Percentiles rank a stretch among this genome's conserved stretches.
Conservation (phyloP, 116 monocot genomes). For the Phalaenopsis hybrid region DNA sequence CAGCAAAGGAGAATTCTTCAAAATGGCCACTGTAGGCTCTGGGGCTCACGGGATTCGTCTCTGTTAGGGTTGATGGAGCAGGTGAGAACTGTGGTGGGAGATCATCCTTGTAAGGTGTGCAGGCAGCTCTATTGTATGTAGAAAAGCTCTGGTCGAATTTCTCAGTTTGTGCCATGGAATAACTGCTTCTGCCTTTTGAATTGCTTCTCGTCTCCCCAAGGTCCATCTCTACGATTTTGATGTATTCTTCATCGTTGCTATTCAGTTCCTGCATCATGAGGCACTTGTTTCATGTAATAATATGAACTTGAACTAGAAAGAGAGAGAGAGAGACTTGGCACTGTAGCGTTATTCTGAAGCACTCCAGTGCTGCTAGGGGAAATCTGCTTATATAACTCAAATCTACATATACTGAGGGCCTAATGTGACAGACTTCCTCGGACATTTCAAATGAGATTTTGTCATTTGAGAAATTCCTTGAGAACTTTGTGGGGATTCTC, state of each 20-base stretch:
- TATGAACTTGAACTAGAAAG: not conserved
- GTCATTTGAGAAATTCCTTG: not conserved
- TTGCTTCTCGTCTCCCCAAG: conserved; percentile 34
- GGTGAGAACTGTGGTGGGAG: conserved; percentile 40
- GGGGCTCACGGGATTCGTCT: conserved; percentile 34
- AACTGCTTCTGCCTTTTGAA: conserved; percentile 46
- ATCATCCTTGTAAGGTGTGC: conserved; percentile 10
- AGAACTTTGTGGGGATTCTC: not conserved
- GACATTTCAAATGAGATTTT: not conserved
- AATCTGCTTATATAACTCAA: not conserved
- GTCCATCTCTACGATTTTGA: conserved; percentile 78
- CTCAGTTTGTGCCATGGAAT: conserved; percentile 20
- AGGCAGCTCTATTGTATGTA: not conserved
- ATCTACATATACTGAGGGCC: not conserved
- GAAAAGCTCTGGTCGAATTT: not conserved
- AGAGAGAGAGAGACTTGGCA: too few species aligned
- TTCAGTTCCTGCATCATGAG: conserved; percentile 44
- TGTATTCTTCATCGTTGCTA: conserved; percentile 40
- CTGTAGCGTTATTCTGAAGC: too few species aligned
- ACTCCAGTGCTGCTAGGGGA: too few species aligned
- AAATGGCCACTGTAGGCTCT: conserved; percentile 49
- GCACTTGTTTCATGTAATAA: not conserved
- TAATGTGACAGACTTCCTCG: not conserved
- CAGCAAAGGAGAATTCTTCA: conserved; percentile 61
- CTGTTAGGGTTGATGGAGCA: conserved; percentile 49